Base-by-base conservation (phyloP, 2,329 filamentous ascomycete species). In the Venturia carpophila region DNA sequence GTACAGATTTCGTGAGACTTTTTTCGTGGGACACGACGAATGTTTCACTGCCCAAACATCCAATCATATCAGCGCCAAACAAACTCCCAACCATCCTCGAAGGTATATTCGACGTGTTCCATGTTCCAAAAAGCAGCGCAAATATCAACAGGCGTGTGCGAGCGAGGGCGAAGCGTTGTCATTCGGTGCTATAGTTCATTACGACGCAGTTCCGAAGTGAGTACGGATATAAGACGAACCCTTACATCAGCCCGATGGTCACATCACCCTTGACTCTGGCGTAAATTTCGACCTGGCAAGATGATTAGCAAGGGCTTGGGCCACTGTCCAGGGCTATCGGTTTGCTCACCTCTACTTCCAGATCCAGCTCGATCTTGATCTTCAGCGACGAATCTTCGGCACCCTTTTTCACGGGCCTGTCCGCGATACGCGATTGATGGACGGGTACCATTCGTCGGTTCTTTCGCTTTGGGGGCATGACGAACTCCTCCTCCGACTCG, bases 361-460 rank as follows among this genome's bases (percentile, higher is more conserved):
- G 71, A 71, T 78, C 75, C 66, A 78, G 64, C 70, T 78, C 75
- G 67, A 78, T 76, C 70, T 77, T 76, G 68, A 78, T 75, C 70
- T 77, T 77, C 69, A 77, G 68, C 66, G 70, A 73, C 68, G 74
- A 76, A 64, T 76, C 75, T 68, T 74, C 70, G 61, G 70, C 70
- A 67, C 74, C 74, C 58, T 70, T 68, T 42, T 74, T 74, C 30
- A 66, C 39, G 24, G 74, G 75, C 13, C 75, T 68, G 68, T 77
- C 75, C 62, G 75, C 72, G 67, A 77, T 77, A 64, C 75, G 70
- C 1, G 75, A 77, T 67, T 78, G 71, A 64, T 74, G 71, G 13
- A 74, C 72, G 2, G 74, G 74, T 21, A 70, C 67, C 47, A 70
- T 72, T 7, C 70, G 60, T 24, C 70, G 67, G 63, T 68, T 67